Percentiles rank a stretch among this genome's conserved stretches.
These are phyloP conservation scores for Xylaria sp. DNA, from an alignment of 2,329 filamentous ascomycete genomes.

Conservation along the genomic window DNA sequence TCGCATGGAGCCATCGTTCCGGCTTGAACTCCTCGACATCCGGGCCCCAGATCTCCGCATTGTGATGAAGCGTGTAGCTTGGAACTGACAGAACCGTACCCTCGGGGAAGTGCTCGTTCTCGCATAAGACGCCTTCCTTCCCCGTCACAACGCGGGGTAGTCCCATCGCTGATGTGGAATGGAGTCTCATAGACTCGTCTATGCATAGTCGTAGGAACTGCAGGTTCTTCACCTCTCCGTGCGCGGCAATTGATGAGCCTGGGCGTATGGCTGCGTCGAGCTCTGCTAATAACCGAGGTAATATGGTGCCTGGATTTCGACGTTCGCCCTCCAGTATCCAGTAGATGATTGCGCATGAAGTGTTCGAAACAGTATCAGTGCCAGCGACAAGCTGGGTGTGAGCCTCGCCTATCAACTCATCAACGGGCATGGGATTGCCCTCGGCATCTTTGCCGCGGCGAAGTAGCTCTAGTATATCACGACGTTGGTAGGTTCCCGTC, in stretches of 20 bases:
- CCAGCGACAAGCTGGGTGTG: slow-evolving; percentile 33
- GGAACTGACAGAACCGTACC: slow-evolving; percentile 33
- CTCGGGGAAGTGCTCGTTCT: slow-evolving; percentile 29
- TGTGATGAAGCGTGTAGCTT: slow-evolving; percentile 34
- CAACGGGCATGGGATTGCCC: slow-evolving; percentile 24
- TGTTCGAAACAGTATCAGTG: slow-evolving; percentile 33
- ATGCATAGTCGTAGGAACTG: slow-evolving; percentile 33
- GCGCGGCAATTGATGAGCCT: slow-evolving; percentile 20
- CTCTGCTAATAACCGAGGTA: slow-evolving; percentile 29
- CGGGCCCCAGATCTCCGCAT: slow-evolving; percentile 25
- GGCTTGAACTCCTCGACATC: slow-evolving; percentile 34
- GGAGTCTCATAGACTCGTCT: slow-evolving; percentile 33
- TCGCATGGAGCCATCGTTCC: slow-evolving; percentile 30
- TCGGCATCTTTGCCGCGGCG: slow-evolving; percentile 30
- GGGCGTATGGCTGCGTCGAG: slow-evolving; percentile 24
- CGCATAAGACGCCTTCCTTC: slow-evolving; percentile 19
- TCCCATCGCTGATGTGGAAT: slow-evolving; percentile 32
- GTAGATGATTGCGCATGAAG: slow-evolving; percentile 31
- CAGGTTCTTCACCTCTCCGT: slow-evolving; percentile 32
- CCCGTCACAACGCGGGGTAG: slow-evolving; percentile 31
- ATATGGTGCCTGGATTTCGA: slow-evolving; percentile 23
- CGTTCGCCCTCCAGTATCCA: slow-evolving; percentile 36
- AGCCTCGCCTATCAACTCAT: slow-evolving; percentile 32
- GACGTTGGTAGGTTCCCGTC: background rate
- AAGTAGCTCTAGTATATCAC: slow-evolving; percentile 35